Conservation (phyloP, 768 basidiomycete species). For the Podaxis sp. region DNA sequence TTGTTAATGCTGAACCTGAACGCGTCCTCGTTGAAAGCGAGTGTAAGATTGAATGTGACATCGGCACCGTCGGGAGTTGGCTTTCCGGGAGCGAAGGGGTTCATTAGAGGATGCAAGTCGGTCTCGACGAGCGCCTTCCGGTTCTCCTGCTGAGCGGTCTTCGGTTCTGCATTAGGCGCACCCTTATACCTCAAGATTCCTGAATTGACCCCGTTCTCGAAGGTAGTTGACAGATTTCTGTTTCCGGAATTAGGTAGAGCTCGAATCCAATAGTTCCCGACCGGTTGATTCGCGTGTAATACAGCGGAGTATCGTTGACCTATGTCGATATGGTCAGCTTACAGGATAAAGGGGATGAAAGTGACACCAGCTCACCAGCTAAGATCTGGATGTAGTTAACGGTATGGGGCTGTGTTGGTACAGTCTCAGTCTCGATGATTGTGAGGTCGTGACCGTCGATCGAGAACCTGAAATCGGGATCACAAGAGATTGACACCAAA, state of each 20-base stretch:
- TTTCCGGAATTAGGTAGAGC: conserved; percentile 26
- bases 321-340: conserved; percentile 27
- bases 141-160: conserved; percentile 16
- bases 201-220: conserved; percentile 21
- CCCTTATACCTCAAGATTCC: conserved; percentile 31
- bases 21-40: conserved; percentile 20
- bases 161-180: conserved; percentile 32
- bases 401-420: conserved; percentile 20
- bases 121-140: not conserved
- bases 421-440: conserved; percentile 38
- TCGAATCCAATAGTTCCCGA: conserved; percentile 39
- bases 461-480: conserved; percentile 38
- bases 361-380: conserved; percentile 16
- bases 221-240: not conserved
- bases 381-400: conserved; percentile 31
- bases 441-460: conserved; percentile 43
- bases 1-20: conserved; percentile 33
- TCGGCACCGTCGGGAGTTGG: conserved; percentile 35
- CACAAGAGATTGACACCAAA: conserved; percentile 23
- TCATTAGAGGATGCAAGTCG: not conserved
- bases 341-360: conserved; percentile 13
- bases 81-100: conserved; percentile 26
- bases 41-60: conserved; percentile 24
- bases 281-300: conserved; percentile 34
- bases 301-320: conserved; percentile 44